These are phyloP conservation scores for Yamadazyma akitaensis DNA, from an alignment of 805 yeast species.

Conservation along the genomic window DNA sequence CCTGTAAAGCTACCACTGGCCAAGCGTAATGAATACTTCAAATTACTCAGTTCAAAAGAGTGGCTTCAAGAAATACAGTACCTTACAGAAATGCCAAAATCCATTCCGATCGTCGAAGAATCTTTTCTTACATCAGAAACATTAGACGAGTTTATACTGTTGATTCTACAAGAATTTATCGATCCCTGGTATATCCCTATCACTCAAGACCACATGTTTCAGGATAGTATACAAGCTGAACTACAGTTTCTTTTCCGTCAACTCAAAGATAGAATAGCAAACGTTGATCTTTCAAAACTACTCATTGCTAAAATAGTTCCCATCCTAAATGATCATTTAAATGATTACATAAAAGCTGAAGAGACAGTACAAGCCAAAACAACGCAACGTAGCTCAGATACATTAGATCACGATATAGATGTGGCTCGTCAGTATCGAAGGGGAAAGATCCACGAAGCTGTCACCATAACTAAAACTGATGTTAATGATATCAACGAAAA, in stretches of 20 bases:
- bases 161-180: conserved; percentile 52
- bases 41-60: conserved; percentile 5
- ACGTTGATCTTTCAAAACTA: conserved; percentile 53
- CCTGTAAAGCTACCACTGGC: not conserved
- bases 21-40: conserved; percentile 1
- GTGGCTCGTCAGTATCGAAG: conserved; percentile 44
- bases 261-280: conserved; percentile 40
- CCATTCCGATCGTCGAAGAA: conserved; percentile 38
- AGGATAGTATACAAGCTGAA: conserved; percentile 41
- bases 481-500: conserved; percentile 38
- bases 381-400: conserved; percentile 12
- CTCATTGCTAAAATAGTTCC: conserved; percentile 62
- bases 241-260: conserved; percentile 39
- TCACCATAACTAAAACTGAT: conserved; percentile 31
- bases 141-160: conserved; percentile 46
- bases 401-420: conserved; percentile 36
- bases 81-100: not conserved
- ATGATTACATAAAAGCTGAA: conserved; percentile 44
- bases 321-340: conserved; percentile 60
- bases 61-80: conserved; percentile 6
- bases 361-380: conserved; percentile 26
- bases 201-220: conserved; percentile 28
- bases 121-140: conserved; percentile 53
- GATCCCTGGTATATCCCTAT: conserved; percentile 54
- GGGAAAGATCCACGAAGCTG: conserved; percentile 59